Evolutionary conservation across 345 rosid species (phyloP).

Genomic region (Populus davidiana): DNA sequence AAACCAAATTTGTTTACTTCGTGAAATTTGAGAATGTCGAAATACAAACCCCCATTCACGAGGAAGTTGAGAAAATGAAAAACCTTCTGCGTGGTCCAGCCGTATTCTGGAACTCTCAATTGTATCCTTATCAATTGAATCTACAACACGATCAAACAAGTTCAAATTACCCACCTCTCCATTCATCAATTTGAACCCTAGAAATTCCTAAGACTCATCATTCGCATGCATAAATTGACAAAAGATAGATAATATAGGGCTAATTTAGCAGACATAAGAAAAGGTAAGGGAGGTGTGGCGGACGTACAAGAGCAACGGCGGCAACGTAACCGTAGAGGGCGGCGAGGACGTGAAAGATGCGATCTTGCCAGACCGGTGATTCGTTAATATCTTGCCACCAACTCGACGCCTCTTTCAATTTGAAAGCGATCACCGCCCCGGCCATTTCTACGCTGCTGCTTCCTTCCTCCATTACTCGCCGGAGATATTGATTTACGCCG

Average conservation of each 20-base stretch:
- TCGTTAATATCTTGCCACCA: conserved; percentile 75
- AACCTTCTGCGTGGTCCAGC: conserved; percentile 96
- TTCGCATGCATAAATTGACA: neutral
- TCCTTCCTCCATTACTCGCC: conserved; percentile 19
- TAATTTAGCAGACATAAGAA: neutral
- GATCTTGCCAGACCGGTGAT: conserved; percentile 79
- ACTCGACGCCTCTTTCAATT: conserved; percentile 46
- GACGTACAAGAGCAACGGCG: conserved; percentile 58
- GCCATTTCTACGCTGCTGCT: conserved; percentile 20
- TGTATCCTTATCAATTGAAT: conserved; percentile 85
- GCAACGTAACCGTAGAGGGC: conserved; percentile 68
- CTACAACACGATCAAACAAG: conserved; percentile 25
- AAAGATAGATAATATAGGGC: neutral
- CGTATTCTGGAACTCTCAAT: conserved; percentile 87
- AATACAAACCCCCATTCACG: conserved; percentile 76
- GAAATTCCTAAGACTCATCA: neutral
- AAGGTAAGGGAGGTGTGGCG: neutral
- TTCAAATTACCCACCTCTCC: neutral
- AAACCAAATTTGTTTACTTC: neutral
- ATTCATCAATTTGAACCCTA: conserved; percentile 8
- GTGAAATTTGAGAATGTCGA: neutral
- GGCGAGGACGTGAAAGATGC: conserved; percentile 69
- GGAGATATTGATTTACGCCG: neutral
- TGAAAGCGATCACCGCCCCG: conserved; percentile 38
- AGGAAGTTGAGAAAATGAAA: conserved; percentile 90